Evolutionary conservation across 2,329 filamentous ascomycete genomes (phyloP), one percentile per base, ranked within the genome.

Genomic region (Clonostachys rhizophaga): DNA sequence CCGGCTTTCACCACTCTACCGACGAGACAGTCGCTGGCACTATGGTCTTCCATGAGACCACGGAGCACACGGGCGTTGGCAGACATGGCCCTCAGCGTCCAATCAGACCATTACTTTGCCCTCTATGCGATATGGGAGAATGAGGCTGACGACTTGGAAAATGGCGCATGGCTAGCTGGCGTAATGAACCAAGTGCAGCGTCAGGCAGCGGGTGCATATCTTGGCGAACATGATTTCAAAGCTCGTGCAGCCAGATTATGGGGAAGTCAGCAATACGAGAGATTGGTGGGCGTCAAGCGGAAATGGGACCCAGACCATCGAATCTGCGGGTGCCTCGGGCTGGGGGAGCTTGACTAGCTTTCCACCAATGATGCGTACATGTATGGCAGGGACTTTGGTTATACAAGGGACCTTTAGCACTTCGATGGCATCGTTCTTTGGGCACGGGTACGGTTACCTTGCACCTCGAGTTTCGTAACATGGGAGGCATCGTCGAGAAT

Each of bases 51-150:
- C 10, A 79, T 80, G 75, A 64, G 62, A 33, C 77, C 77, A 1
- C 67, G 66, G 30, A 75, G 70, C 5, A 42, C 51, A 20, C 45
- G 53, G 39, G 41, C 50, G 33, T 58, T 72, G 35, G 64, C 67
- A 1, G 71, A 75, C 48, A 81, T 81, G 77, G 77, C 77, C 5
- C 59, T 79, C 13, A 74, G 68, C 30, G 70, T 79, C 70, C 75
- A 79, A 47, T 69, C 67, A 0, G 77, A 81, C 52, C 76, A 81
- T 55, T 81, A 81, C 57, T 73, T 81, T 54, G 74, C 76, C 2
- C 46, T 76, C 4, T 81, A 80, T 52, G 65, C 71, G 0, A 60
- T 78, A 3, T 80, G 74, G 70, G 69, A 76, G 43, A 59, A 74
- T 20, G 61, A 58, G 16, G 50, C 55, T 3, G 74, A 79, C 37